Evolutionary conservation across 345 rosid species (phyloP).

Genomic region (Viola odorata): DNA sequence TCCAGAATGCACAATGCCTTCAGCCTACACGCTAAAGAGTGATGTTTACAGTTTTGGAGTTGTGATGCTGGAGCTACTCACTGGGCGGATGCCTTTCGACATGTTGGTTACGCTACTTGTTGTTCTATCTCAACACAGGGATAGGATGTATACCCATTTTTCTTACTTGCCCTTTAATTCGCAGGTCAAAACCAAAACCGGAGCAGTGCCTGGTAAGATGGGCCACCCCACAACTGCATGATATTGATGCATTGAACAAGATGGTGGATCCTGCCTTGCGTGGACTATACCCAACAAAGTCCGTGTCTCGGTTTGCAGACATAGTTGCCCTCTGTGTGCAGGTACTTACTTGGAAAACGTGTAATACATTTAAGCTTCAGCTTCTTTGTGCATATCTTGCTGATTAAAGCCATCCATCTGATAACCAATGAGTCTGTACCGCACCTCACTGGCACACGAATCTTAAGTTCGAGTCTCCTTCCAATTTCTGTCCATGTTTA

Average conservation of each 20-base stretch:
- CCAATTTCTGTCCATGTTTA: background rate
- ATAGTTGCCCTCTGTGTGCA: constrained; percentile 75
- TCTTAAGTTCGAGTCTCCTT: too few relatives aligned
- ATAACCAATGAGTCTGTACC: background rate
- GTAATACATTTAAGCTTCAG: background rate
- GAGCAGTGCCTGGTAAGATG: constrained; percentile 80
- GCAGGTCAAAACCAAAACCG: constrained; percentile 54
- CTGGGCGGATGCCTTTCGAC: constrained; percentile 82
- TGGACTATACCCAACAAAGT: constrained; percentile 78
- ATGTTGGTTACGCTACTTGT: constrained; percentile 32
- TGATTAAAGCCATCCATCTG: background rate
- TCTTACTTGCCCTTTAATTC: background rate
- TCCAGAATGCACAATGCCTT: constrained; percentile 76
- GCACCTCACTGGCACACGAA: background rate
- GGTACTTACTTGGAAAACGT: constrained; percentile 23
- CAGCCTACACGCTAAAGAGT: constrained; percentile 75
- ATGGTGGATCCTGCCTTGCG: constrained; percentile 93
- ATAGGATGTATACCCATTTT: background rate
- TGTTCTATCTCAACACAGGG: background rate
- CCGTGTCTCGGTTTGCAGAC: constrained; percentile 75
- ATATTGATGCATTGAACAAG: constrained; percentile 49
- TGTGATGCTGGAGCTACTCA: constrained; percentile 85
- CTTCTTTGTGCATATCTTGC: background rate
- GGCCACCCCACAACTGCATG: constrained; percentile 76
- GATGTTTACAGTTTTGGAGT: constrained; percentile 93